These are phyloP conservation scores for Jaenimonas drosophilae DNA, from an alignment of 208 protist species.

Conservation along the genomic window DNA sequence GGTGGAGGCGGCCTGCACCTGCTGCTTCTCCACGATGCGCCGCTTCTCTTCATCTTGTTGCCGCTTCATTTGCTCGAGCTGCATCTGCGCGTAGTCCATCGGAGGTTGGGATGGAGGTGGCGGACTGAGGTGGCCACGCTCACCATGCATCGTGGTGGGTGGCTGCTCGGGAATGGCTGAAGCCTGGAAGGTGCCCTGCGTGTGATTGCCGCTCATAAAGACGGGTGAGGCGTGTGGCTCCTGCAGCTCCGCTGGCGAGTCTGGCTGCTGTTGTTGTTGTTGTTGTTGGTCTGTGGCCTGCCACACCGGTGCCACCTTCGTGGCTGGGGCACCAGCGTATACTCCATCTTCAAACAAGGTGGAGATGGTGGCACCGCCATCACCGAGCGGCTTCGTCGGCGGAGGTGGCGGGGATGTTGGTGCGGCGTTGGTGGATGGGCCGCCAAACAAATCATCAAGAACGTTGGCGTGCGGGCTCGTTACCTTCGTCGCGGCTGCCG, in stretches of 20 bases:
- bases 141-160: too few relatives aligned
- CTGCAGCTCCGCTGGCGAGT: slow-evolving; percentile 9
- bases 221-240: slow-evolving; percentile 15
- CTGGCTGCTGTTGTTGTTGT: background rate
- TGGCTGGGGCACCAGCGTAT: background rate
- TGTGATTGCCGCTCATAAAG: background rate
- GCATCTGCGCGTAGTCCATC: too few relatives aligned
- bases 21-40: slow-evolving; percentile 2
- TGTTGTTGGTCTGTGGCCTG: background rate
- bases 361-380: background rate
- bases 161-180: too few relatives aligned
- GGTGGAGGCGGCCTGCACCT: slow-evolving; percentile 17
- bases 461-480: slow-evolving; percentile 15
- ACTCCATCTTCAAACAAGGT: background rate
- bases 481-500: background rate
- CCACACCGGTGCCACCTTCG: background rate
- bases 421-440: slow-evolving; percentile 7
- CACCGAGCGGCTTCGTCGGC: background rate
- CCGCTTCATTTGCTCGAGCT: slow-evolving; percentile 9
- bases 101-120: too few relatives aligned
- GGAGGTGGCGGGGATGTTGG: slow-evolving; percentile 1
- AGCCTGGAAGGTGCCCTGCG: background rate
- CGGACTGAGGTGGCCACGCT: too few relatives aligned
- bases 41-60: slow-evolving; percentile 21
- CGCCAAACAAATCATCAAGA: slow-evolving; percentile 77